Conservation (phyloP, 192 early-diverging fungal genomes). For the Coemansia javaensis region DNA sequence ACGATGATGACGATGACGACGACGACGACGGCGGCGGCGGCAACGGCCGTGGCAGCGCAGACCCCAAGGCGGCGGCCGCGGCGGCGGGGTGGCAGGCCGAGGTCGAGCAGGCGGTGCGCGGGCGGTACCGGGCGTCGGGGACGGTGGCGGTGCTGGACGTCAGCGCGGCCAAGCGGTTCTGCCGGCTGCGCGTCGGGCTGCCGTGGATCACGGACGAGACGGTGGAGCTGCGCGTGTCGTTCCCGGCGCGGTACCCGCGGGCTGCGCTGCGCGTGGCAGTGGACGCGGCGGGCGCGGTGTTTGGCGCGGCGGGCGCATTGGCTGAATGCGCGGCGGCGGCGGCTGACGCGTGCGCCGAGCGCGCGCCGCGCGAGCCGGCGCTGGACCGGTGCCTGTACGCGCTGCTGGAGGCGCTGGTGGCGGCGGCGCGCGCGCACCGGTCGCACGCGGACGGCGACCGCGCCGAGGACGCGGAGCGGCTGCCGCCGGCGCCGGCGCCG, state of each 20-base stretch:
- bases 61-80: no score
- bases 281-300: slow-evolving; percentile 7
- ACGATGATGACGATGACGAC: slow-evolving; percentile 21
- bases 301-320: neutral
- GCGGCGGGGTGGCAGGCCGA: slow-evolving; percentile 8
- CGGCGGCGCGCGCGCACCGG: slow-evolving; percentile 8
- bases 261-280: slow-evolving; percentile 4
- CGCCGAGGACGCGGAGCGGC: slow-evolving; percentile 24
- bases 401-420: slow-evolving; percentile 11
- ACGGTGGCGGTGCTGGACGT: slow-evolving; percentile 7
- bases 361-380: slow-evolving; percentile 8
- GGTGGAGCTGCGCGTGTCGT: slow-evolving; percentile 8
- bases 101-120: slow-evolving; percentile 3
- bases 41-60: no score
- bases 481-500: slow-evolving; percentile 26
- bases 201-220: slow-evolving; percentile 36
- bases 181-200: slow-evolving; percentile 14
- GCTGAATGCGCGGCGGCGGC: neutral
- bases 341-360: slow-evolving; percentile 21
- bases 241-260: slow-evolving; percentile 25
- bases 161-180: slow-evolving; percentile 3
- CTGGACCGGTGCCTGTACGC: slow-evolving; percentile 34
- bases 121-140: slow-evolving; percentile 12
- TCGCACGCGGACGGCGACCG: neutral
- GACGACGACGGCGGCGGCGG: neutral